Evolutionary conservation across 1,139 yeast species (phyloP).

Genomic region (Nakaseomyces nivariensis): DNA sequence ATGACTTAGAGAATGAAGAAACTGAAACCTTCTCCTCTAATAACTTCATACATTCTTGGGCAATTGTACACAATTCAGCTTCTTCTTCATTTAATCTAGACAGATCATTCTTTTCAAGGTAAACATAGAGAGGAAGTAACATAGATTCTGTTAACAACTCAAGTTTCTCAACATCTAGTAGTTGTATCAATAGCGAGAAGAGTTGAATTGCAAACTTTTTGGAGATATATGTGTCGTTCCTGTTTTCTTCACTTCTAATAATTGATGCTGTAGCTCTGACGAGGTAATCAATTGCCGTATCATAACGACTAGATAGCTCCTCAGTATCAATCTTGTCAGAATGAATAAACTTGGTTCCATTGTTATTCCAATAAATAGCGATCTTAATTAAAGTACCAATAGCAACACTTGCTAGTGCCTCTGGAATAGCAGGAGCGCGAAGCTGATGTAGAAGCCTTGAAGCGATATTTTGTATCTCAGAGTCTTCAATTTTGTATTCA

Average conservation of each 20-base stretch:
- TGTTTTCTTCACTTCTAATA: constrained; percentile 54
- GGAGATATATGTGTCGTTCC: constrained; percentile 43
- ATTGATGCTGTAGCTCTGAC: constrained; percentile 50
- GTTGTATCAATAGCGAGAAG: constrained; percentile 46
- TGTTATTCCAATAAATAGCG: constrained; percentile 52
- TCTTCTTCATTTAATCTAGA: constrained; percentile 30
- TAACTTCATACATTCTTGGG: constrained; percentile 61
- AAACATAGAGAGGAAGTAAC: constrained; percentile 51
- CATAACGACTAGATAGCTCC: constrained; percentile 17
- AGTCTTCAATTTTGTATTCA: not conserved
- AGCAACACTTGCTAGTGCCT: constrained; percentile 53
- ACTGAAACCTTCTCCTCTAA: constrained; percentile 65
- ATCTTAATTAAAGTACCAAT: constrained; percentile 60
- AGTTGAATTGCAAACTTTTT: constrained; percentile 60
- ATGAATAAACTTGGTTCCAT: constrained; percentile 33
- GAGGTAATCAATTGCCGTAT: constrained; percentile 52
- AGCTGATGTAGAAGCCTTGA: constrained; percentile 66
- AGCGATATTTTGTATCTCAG: constrained; percentile 53
- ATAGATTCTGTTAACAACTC: constrained; percentile 37
- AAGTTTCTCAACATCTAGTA: constrained; percentile 36
- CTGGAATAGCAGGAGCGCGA: constrained; percentile 65
- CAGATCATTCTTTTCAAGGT: constrained; percentile 39
- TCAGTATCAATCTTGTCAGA: constrained; percentile 20
- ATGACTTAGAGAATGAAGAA: constrained; percentile 55
- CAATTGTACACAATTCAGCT: constrained; percentile 46